Evolutionary conservation across 129 eudicot genomes (phyloP), one percentile per base, ranked within the genome.

Genomic region (Rutidosis leptorrhynchoides): DNA sequence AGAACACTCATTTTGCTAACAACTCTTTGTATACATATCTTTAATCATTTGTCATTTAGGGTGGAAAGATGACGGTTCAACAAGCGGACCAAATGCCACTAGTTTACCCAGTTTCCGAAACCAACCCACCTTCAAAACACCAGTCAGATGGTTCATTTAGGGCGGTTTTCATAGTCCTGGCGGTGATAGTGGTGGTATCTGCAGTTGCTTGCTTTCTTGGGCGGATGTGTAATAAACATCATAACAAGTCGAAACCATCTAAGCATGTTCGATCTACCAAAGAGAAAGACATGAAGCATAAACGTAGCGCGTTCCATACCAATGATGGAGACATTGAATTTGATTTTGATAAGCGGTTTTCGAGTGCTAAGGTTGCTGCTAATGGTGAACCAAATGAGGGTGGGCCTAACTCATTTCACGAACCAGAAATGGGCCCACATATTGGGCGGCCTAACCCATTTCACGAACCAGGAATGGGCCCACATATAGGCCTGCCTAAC

Each of bases 241-340:
- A 59, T 33, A 52, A 28, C 65, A 78, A 78, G 29, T 45, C 69
- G 3, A 78, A 73, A 55, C 74, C 78, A 43, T 62, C 69, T 17
- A 78, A 73, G 74, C 69, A 54, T 5, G 68, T 61, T 40, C 63
- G 64, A 12, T 49, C 57, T 14, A 58, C 74, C 1, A 72, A 78
- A 72, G 64, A 53, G 71, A 73, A 60, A 60, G 73, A 68, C 5
- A 60, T 68, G 82, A 68, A 78, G 45, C 78, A 45, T 53, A 67
- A 52, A 42, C 82, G 59, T 67, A 78, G 61, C 28, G 80, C 65
- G 10, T 75, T 75, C 74, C 78, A 78, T n/a, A 72, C 82, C 0
- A 78, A 73, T 67, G 82, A 78, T 46, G 82, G 82, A 4, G 82
- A 78, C 40, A 72, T 78, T 2, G 82, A 78, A 49, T 78, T 72